Conservation (phyloP, 768 basidiomycete species). For the Trichaptum fuscoviolaceum region DNA sequence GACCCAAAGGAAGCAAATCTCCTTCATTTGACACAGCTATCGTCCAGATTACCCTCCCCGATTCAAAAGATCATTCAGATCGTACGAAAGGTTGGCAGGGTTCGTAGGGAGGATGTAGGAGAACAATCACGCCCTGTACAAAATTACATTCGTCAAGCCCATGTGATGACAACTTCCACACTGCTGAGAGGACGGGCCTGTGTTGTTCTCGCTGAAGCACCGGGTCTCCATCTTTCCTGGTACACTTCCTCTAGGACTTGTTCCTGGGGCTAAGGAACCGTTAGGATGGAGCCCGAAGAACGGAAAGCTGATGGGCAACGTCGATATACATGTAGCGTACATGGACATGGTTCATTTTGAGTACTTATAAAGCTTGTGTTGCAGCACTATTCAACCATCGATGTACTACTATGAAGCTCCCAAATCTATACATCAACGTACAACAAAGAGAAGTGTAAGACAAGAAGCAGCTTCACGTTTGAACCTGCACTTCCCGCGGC, state of each 20-base stretch:
- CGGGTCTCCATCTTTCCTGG: slow-evolving; percentile 3
- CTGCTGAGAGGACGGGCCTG: neutral
- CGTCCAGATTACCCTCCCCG: too few species aligned
- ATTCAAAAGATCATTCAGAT: too few species aligned
- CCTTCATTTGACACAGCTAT: too few species aligned
- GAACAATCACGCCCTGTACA: neutral
- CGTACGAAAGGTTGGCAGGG: too few species aligned
- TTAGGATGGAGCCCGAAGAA: slow-evolving; percentile 1
- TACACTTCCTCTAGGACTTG: neutral
- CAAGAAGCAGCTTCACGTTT: neutral
- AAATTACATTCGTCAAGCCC: neutral
- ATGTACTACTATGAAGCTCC: neutral
- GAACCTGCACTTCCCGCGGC: neutral
- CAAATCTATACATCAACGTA: neutral
- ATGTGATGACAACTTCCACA: slow-evolving; percentile 4
- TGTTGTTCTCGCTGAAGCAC: neutral
- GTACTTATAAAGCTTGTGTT: too few species aligned
- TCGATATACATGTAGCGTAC: neutral
- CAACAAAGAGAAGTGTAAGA: neutral
- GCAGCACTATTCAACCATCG: neutral
- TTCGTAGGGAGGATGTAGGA: neutral
- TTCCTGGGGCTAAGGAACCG: neutral
- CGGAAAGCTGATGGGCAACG: slow-evolving; percentile 4
- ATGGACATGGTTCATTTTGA: neutral
- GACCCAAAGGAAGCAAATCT: too few species aligned